Evolutionary conservation across 208 protist species (phyloP), one percentile per base, ranked within the genome.

Genomic region (Leishmania aethiopica): DNA sequence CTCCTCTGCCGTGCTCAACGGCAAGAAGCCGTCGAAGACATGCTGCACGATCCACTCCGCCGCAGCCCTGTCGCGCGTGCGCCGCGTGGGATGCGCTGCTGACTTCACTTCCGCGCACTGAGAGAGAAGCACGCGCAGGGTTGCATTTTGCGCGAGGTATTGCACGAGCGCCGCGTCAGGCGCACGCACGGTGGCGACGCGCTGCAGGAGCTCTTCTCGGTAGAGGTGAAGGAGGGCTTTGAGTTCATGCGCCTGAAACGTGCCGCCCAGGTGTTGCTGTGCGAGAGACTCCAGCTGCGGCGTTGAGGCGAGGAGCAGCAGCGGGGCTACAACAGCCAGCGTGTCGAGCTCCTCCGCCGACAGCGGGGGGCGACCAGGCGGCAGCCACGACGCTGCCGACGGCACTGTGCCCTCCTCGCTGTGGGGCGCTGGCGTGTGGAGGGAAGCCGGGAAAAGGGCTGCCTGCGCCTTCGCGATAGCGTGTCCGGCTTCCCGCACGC

Each of bases 271-370:
- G 35, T 83, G 82, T 15, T 79, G 74, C 40, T 49, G 66, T 3
- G 87, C 79, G 22, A 96, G 84, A 40, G 71, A 55, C 71, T 96
- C 91, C 17, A 94, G 80, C 75, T 85, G 89, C n/a, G 84, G 83
- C 32, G 88, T 55, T 32, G 88, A 85, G 19, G 87, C 80, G 37
- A 94, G 66, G 22, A 92, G 51, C 78, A 95, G 72, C 10, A 89
- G 74, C 17, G 90, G 89, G 59, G 92, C 92, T 35, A 91, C 37
- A 57, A 84, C 79, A 32, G 80, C 84, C 35, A 95, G 72, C 40
- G 78, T 80, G n/a, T 90, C 82, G 19, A 95, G 62, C 79, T 83
- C 81, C 37, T 53, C 59, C 22, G 28, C 37, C 25, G 32, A 60
- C 69, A 88, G 67, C 55, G 40, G 35, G 5, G 79, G 79, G 11